These are phyloP conservation scores for Plantago elongata DNA, from an alignment of 257 asterid species.

Conservation along the genomic window DNA sequence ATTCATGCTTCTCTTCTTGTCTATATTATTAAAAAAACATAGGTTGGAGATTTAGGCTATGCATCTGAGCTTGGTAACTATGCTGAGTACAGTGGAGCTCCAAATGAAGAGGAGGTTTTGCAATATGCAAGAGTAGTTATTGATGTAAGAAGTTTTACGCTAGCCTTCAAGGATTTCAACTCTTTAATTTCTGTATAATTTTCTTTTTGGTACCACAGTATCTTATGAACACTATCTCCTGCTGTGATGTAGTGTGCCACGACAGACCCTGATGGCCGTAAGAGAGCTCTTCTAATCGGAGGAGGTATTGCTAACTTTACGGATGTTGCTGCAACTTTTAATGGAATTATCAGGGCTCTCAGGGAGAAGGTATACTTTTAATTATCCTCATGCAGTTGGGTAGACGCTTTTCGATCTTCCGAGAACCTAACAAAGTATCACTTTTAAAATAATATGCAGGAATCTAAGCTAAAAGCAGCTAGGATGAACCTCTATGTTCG, in stretches of 20 bases:
- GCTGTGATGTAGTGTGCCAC: conserved; percentile 68
- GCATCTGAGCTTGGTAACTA: conserved; percentile 94
- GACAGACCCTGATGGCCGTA: conserved; percentile 83
- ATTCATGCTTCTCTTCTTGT: background rate
- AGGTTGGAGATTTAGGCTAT: conserved; percentile 92
- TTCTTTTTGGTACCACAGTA: background rate
- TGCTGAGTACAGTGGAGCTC: conserved; percentile 98
- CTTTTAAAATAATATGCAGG: conserved; percentile 31
- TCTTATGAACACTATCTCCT: background rate
- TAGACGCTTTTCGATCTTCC: background rate
- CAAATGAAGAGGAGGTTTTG: conserved; percentile 88
- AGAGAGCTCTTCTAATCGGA: conserved; percentile 85
- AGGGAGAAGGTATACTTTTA: conserved; percentile 63
- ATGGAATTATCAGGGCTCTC: conserved; percentile 82
- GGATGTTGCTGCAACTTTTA: conserved; percentile 90
- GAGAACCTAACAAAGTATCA: conserved; percentile 3
- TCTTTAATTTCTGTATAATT: conserved; percentile 5
- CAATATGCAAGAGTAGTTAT: conserved; percentile 90
- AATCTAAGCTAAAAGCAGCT: conserved; percentile 70
- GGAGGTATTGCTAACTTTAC: conserved; percentile 95
- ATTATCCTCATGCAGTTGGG: conserved; percentile 4
- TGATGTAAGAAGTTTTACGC: conserved; percentile 45
- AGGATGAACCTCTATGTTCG: conserved; percentile 79
- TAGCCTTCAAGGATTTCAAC: background rate
- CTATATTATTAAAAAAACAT: conserved; percentile 4